Base-by-base conservation (phyloP, 2,329 filamentous ascomycete genomes). In the Penicillium glabrum region DNA sequence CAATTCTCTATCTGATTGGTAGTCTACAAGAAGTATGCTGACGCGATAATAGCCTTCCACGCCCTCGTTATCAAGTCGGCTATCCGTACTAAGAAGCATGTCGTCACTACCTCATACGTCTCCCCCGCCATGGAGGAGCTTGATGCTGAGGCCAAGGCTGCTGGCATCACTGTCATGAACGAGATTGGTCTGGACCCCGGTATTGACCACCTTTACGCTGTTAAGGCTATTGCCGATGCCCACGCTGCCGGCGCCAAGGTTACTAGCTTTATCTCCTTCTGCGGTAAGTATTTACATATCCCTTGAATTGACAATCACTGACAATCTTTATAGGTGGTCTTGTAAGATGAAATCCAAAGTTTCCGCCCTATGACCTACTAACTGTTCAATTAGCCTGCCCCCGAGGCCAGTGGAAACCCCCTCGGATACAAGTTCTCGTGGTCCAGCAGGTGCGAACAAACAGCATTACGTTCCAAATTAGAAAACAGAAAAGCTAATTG, bases 151-250 rank as follows among this genome's bases (percentile, higher is more conserved):
- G 86, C 84, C 74, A 96, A 96, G 83, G 89, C 89, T 61, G 93
- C 93, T 19, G 93, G 92, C 60, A 97, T 97, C 73, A 96, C 91
- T 11, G 93, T 97, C 72, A 93, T 97, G 89, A 97, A 98, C 79
- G 93, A 98, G 84, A 96, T 96, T 72, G 91, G 91, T 61, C 72
- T 89, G 58, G 77, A 65, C 54, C 63, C 68, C 67, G 73, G 71
- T 60, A 73, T 76, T 56, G 76, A 78, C 64, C 80, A 82, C 67
- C 70, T 89, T 56, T 89, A 93, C 72, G 93, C 93, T 46, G 85
- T 97, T 75, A 90, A 93, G 81, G 91, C 87, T 56, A 96, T 97
- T 68, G 85, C 68, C 39, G 73, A 76, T 69, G 91, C 96, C n/a
- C 93, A 97, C 83, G 80, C 85, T 61, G 89, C 82, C 16, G 93